These are phyloP conservation scores for Echria macrotheca DNA, from an alignment of 495 filamentous ascomycete genomes.

Conservation along the genomic window DNA sequence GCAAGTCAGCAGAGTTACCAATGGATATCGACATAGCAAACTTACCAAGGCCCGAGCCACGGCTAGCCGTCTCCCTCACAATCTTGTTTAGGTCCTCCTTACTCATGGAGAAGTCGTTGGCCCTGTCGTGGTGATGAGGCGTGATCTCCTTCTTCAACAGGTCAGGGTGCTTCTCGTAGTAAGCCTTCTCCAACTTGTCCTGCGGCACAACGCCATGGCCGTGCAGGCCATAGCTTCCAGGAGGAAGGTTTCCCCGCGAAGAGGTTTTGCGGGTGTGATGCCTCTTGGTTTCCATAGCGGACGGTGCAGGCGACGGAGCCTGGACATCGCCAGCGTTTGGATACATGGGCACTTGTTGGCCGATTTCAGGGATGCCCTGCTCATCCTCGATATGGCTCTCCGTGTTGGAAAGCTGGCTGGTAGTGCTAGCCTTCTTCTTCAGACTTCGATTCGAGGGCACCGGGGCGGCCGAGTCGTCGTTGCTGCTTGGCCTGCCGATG, in stretches of 20 bases:
- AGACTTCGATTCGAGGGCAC: conserved; percentile 32
- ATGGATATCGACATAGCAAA: not conserved
- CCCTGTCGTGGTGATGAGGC: conserved; percentile 50
- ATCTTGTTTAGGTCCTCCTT: conserved; percentile 89
- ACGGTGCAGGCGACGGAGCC: conserved; percentile 76
- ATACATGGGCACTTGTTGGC: conserved; percentile 87
- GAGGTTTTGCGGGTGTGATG: conserved; percentile 59
- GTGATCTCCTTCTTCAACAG: conserved; percentile 62
- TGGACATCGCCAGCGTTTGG: conserved; percentile 93
- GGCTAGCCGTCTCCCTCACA: conserved; percentile 64
- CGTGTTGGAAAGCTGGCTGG: conserved; percentile 48
- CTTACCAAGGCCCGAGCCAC: conserved; percentile 62
- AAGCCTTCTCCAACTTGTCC: conserved; percentile 78
- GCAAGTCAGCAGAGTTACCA: not conserved
- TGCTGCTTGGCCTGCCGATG: conserved; percentile 59
- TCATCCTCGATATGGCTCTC: conserved; percentile 57
- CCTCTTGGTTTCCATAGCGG: conserved; percentile 48
- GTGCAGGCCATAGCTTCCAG: conserved; percentile 80
- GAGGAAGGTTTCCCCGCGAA: conserved; percentile 50
- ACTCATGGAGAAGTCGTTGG: conserved; percentile 80
- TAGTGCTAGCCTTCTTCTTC: conserved; percentile 60
- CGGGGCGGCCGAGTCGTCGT: conserved; percentile 32
- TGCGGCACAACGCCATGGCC: conserved; percentile 66
- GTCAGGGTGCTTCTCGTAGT: conserved; percentile 87
- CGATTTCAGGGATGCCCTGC: conserved; percentile 86